Base-by-base conservation (phyloP, 345 rosid genomes). In the Cardiospermum halicacabum region DNA sequence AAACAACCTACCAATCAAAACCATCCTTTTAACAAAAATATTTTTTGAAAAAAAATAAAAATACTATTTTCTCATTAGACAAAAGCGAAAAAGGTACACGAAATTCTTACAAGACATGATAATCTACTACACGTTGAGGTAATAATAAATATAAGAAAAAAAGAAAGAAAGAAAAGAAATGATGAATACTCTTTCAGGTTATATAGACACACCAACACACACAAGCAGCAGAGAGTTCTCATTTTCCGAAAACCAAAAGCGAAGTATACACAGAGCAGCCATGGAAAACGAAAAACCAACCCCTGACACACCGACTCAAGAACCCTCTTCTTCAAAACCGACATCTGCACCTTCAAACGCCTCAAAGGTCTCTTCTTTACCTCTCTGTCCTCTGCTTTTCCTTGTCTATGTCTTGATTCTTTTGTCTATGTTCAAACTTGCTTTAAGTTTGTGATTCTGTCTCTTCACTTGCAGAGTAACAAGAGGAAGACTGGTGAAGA, bases 401-500 rank as follows among this genome's bases (percentile, higher is more conserved):
- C n/a, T 1, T 53, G 12, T 39, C 3, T 18, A 3, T 53, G 15
- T 26, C 2, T 49, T 8, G 21, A 15, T 25, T 7, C 48, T 28
- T 5, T 7, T 65, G 28, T 34, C 24, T 50, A 34, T 25, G 3
- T 36, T 53, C 11, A 39, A 18, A 5, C 21, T 18, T 21, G 11
- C 27, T 36, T 53, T 11, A 39, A 18, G 2, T 19, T 18, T 21
- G 11, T 39, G 60, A 54, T 26, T 65, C 60, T 54, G n/a, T 34
- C 39, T 25, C 2, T 50, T 32, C 34, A 13, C 12, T 39, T 45
- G 11, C 53, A 65, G 69, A 65, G n/a, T 54, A 65, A 54, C 51
- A 36, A 21, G 39, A 65, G 26, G 60, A 65, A 65, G 60, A 51
- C 49, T 3, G 25, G 53, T n/a, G 69, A 65, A n/a, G 60, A 65